A percentile compares a stretch with the other conserved stretches of the same genome.
Conservation (phyloP, 2,329 filamentous ascomycete species). For the Pezicula carpinea region DNA sequence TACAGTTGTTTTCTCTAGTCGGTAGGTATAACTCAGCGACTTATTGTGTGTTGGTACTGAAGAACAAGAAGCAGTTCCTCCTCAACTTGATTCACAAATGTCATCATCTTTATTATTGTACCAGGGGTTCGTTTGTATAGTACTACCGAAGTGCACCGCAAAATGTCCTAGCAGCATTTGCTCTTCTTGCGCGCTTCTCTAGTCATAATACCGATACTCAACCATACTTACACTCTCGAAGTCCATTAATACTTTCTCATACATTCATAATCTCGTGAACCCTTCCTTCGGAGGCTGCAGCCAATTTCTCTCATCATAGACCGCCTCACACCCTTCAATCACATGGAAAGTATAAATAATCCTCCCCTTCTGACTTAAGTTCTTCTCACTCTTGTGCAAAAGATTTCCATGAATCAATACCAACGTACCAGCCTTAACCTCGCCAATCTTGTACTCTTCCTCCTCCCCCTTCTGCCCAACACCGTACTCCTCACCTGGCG, state of each 20-base stretch:
- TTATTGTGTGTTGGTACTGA: too few relatives aligned
- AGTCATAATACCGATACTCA: too few relatives aligned
- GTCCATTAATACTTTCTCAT: neutral
- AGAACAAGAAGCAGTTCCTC: too few relatives aligned
- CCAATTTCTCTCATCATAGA: constrained; percentile 89
- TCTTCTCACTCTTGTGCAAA: constrained; percentile 93
- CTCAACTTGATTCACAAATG: too few relatives aligned
- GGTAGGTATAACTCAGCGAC: too few relatives aligned
- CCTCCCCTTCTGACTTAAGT: constrained; percentile 76
- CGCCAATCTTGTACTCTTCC: constrained; percentile 68
- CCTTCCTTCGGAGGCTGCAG: constrained; percentile 77
- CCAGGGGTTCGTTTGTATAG: too few relatives aligned
- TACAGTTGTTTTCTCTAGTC: too few relatives aligned
- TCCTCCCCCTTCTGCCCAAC: constrained; percentile 35
- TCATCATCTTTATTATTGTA: too few relatives aligned
- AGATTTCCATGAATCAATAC: constrained; percentile 95
- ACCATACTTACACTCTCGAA: neutral
- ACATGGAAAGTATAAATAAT: constrained; percentile 98
- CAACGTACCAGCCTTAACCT: constrained; percentile 86
- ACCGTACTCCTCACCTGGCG: constrained; percentile 45
- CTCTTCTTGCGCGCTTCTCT: too few relatives aligned
- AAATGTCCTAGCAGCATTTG: too few relatives aligned
- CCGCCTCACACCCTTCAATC: constrained; percentile 71
- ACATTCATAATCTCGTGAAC: constrained; percentile 49
- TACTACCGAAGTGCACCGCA: too few relatives aligned